Base-by-base conservation (phyloP, 768 basidiomycete species). In the Cubamyces lactineus region DNA sequence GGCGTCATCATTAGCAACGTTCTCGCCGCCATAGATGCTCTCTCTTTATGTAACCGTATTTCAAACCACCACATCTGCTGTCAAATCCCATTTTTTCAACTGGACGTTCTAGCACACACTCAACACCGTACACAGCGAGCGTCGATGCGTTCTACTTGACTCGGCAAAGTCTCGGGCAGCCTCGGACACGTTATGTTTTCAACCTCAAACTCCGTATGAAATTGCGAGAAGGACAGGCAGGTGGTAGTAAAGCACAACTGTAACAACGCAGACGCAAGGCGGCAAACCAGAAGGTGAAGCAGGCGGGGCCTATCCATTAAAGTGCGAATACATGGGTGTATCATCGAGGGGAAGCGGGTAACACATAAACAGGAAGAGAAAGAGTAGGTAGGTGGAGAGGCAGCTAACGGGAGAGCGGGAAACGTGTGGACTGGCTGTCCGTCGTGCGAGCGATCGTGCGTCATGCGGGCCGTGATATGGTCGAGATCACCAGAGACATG, bases 381-480 rank as follows among this genome's bases (percentile, higher is more conserved):
- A 58, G 52, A 52, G 63, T 64, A 65, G 41, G 61, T 61, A 57
- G 53, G 45, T 43, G 59, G 48, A 54, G 43, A 49, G 45, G 48
- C 48, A 47, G 56, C 57, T 55, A 59, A 47, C 53, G 38, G 48
- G 57, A 58, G 56, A 57, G 59, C 53, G 34, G 24, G 57, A 60
- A 57, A 63, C 69, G 63, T 69, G 66, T 72, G 71, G 70, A 72
- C 71, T 59, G 58, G 52, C 55, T 62, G 70, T 71, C 70, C 70
- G 69, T 73, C 72, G 70, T 73, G 68, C 69, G 61, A 62, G 65
- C 63, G 67, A 68, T 70, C 70, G 66, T 71, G 67, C 67, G 71
- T 72, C 71, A 67, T 72, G 68, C 66, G 67, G 69, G 69, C 69
- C 71, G 67, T 72, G 61, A 72, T 43, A 64, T 66, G 54, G 66